Conservation (phyloP, 441 rosid genomes). For the Dalechampia spathulata region DNA sequence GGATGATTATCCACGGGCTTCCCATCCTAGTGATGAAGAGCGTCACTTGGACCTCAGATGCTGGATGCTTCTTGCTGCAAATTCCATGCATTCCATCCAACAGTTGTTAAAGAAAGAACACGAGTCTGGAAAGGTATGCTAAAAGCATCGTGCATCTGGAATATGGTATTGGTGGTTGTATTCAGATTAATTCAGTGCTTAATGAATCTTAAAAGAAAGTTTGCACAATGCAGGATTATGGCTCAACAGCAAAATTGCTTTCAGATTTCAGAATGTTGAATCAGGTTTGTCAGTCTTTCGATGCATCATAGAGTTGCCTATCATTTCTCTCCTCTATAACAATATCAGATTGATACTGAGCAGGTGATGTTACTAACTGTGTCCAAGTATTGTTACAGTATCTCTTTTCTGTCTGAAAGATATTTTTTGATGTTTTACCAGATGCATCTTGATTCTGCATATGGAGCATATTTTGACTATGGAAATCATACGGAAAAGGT, state of each 20-base stretch:
- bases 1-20: conserved; percentile 98
- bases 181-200: conserved; percentile 11
- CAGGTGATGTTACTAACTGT: not conserved
- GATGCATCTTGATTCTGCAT: conserved; percentile 81
- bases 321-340: not conserved
- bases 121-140: conserved; percentile 42
- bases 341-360: not conserved
- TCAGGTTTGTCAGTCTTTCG: conserved; percentile 44
- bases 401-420: conserved; percentile 6
- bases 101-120: conserved; percentile 45
- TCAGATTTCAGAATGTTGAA: conserved; percentile 75
- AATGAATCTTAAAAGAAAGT: conserved; percentile 13
- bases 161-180: not conserved
- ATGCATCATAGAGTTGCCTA: not conserved
- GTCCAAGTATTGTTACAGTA: not conserved
- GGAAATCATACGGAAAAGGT: conserved; percentile 99
- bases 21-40: conserved; percentile 90
- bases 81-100: conserved; percentile 76
- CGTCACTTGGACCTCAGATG: conserved; percentile 98
- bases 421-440: conserved; percentile 30
- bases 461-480: conserved; percentile 90
- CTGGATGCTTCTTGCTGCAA: conserved; percentile 99
- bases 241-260: conserved; percentile 61
- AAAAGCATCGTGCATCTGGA: not conserved
- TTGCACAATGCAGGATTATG: conserved; percentile 59